Conservation (phyloP, 768 basidiomycete genomes). For the Candolleomyces eurysporus region DNA sequence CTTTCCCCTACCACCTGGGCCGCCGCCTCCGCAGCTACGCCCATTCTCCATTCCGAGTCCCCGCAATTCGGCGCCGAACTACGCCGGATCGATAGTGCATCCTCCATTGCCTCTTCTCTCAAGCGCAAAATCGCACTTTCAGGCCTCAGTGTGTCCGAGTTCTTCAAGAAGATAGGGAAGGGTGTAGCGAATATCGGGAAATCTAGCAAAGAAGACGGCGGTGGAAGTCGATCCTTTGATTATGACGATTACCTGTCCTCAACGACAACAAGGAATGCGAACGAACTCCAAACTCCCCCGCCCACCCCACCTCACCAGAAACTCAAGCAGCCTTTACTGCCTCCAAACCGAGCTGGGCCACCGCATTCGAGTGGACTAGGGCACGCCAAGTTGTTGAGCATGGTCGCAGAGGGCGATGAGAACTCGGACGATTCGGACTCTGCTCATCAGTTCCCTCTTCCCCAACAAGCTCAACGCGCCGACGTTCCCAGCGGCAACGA, state of each 20-base stretch:
- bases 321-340: no score
- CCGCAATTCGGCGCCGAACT: neutral
- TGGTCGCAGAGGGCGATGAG: conserved; percentile 10
- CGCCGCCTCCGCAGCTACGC: neutral
- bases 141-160: neutral
- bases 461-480: neutral
- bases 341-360: no score
- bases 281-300: neutral
- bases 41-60: neutral
- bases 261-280: no score
- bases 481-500: neutral
- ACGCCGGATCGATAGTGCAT: neutral
- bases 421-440: neutral
- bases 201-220: neutral
- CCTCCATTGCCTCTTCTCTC: neutral
- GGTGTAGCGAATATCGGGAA: neutral
- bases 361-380: neutral
- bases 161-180: conserved; percentile 2
- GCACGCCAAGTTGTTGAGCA: conserved; percentile 9
- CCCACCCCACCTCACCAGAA: no score
- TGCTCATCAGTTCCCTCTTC: neutral
- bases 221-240: neutral
- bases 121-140: neutral
- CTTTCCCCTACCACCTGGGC: neutral
- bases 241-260: neutral